phyloP scores from a whole-genome alignment of 2,329 filamentous ascomycete genomes.

The Conoideocrella luteorostrata region DNA sequence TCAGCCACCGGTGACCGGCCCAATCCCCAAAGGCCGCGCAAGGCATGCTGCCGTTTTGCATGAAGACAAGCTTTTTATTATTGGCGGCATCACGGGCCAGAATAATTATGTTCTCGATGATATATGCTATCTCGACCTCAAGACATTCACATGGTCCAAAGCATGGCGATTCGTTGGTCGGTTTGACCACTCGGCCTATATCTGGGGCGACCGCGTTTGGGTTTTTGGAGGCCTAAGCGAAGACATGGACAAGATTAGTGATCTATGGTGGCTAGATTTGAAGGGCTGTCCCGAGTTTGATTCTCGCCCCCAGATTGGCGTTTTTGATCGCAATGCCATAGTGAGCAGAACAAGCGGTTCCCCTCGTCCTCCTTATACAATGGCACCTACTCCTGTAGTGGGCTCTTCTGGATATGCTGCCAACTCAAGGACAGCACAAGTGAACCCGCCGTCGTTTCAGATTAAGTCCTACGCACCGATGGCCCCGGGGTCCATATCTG shows the following conservation, averaged over 20 bases:
- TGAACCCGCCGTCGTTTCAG: constrained; percentile 60
- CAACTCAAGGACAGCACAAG: constrained; percentile 61
- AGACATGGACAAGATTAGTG: constrained; percentile 94
- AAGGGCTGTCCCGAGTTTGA: constrained; percentile 85
- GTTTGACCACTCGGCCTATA: constrained; percentile 92
- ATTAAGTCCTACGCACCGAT: constrained; percentile 71
- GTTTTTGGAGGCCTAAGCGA: constrained; percentile 92
- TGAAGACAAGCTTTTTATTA: constrained; percentile 93
- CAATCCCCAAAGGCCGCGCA: constrained; percentile 81
- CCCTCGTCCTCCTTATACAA: constrained; percentile 45
- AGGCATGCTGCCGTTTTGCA: constrained; percentile 90
- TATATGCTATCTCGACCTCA: constrained; percentile 92
- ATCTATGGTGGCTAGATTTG: constrained; percentile 95
- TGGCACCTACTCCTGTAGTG: constrained; percentile 43
- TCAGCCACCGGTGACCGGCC: constrained; percentile 78
- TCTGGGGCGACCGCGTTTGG: constrained; percentile 89
- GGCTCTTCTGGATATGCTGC: constrained; percentile 60
- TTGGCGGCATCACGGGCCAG: constrained; percentile 90
- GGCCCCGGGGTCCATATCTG: constrained; percentile 83
- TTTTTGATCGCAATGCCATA: constrained; percentile 40
- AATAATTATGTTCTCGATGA: constrained; percentile 92
- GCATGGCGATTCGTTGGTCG: constrained; percentile 92
- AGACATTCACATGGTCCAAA: constrained; percentile 96
- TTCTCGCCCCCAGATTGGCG: constrained; percentile 53
- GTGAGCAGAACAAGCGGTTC: constrained; percentile 39